Evolutionary conservation across 2,329 filamentous ascomycete species (phyloP), one percentile per base, ranked within the genome.

Genomic region (Helotiales sp.): DNA sequence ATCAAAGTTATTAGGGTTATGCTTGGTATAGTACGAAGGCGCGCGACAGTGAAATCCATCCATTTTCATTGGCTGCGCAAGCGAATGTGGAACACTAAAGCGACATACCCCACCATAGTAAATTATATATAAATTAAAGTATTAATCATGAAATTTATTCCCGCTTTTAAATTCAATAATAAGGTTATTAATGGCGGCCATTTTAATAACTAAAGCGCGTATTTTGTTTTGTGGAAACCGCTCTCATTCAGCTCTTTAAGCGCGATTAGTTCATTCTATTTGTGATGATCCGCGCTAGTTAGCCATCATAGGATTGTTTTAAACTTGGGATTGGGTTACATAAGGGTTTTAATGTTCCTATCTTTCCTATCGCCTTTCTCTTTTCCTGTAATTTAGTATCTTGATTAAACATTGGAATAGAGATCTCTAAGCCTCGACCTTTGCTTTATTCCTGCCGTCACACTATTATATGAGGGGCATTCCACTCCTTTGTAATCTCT

Each of bases 61-160:
- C 28, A 57, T 57, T 30, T 57, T 57, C 34, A 57, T 20, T 17
- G 15, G 52, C 20, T 20, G 13, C 26, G 8, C 52, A 34, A 20
- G 34, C 34, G 34, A 52, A 62, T 40, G 4, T 7, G 28, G 15
- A 7, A 6, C 6, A 62, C n/a, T 13, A 62, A 52, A 62, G 17
- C 13, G 26, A 62, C 45, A 11, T 50, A 11, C n/a, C 30, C 37
- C 15, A 52, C n/a, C n/a, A 45, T 58, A 64, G 11, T 24, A 32
- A 59, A 24, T 37, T 20, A 47, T n/a, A 61, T 43, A 1, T 32
- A 61, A 61, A 54, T 24, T 6, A 32, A 65, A 45, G 63, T 65
- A 65, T 22, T 65, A 65, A 17, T 32, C n/a, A 32, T 65, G 63
- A 65, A 65, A 65, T 22, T 61, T 43, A 61, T 60, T 65, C 7